Evolutionary conservation across 257 asterid genomes (phyloP), one percentile per base, ranked within the genome.

Genomic region (Jacaranda mimosifolia): DNA sequence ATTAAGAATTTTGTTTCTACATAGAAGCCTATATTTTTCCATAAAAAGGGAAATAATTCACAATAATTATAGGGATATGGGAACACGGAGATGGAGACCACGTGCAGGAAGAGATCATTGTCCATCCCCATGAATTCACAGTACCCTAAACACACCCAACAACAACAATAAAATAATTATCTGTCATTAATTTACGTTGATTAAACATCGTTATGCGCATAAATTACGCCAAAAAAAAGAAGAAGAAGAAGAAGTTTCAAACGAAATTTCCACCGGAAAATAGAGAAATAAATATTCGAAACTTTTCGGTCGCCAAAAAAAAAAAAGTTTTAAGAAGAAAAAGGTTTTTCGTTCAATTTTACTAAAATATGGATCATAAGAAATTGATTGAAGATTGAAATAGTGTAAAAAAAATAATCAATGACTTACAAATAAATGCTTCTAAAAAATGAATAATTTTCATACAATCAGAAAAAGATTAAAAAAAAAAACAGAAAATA

Each of bases 101-200:
- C 81, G 81, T 82, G 89, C 81, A 72, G 73, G 75, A 76, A 85
- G 77, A 82, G 89, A 86, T 86, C 89, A 78, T 78, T 85, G 90
- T 87, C 94, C 88, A 83, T 90, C 89, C 87, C 92, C 84, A 85
- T 86, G 85, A 84, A 87, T 85, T 84, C 74, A 76, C 84, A 35
- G 77, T 62, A 60, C 46, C 75, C 84, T 70, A 77, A 82, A 76
- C 76, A 77, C 66, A 70, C 82, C 63, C 13, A 75, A 68, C 73
- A 79, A 6, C 68, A 53, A 78, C 72, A 81, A 62, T 63, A 11
- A 73, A 68, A 38, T n/a, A 67, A 76, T 68, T 74, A 35, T 14
- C 19, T 21, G 63, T 53, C 78, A 75, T 68, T 67, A 62, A 42
- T 62, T 65, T 43, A 65, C 79, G 48, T 76, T 38, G 58, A 65